A percentile compares a stretch with the other conserved stretches of the same genome.
Evolutionary conservation across 2,329 filamentous ascomycete genomes (phyloP).

Genomic region (Paramyrothecium roridum): DNA sequence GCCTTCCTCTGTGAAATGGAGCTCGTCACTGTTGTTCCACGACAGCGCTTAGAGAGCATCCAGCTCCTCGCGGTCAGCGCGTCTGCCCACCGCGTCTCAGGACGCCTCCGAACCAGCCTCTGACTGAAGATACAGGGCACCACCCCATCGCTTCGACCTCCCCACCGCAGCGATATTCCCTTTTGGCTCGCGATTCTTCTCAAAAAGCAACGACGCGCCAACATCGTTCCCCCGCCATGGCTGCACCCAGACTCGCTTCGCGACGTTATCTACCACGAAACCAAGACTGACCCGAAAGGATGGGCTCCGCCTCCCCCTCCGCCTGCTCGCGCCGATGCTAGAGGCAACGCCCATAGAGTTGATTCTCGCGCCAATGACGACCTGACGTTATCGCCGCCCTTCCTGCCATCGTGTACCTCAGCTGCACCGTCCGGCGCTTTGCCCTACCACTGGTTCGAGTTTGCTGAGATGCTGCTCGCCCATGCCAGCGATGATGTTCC

Average conservation of each 20-base stretch:
- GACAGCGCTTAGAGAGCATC: constrained; percentile 83
- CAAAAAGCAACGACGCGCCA: constrained; percentile 89
- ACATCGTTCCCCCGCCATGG: constrained; percentile 90
- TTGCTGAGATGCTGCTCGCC: constrained; percentile 82
- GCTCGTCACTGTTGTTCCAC: constrained; percentile 85
- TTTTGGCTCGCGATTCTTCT: constrained; percentile 94
- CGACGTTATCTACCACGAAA: constrained; percentile 78
- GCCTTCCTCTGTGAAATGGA: constrained; percentile 98
- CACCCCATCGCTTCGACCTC: constrained; percentile 74
- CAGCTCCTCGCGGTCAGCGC: constrained; percentile 76
- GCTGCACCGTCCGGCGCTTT: constrained; percentile 66
- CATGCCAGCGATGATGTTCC: constrained; percentile 80
- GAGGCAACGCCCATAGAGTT: constrained; percentile 36
- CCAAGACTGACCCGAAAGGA: constrained; percentile 62
- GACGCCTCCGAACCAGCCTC: constrained; percentile 10
- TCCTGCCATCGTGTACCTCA: constrained; percentile 72
- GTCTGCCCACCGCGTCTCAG: constrained; percentile 10
- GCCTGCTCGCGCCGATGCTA: constrained; percentile 47
- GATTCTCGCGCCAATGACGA: constrained; percentile 22
- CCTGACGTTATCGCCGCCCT: constrained; percentile 63
- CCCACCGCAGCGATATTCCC: constrained; percentile 74
- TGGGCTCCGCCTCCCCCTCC: constrained; percentile 78
- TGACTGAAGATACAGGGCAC: constrained; percentile 57
- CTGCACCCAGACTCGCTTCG: constrained; percentile 73
- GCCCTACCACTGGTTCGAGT: constrained; percentile 94